Conservation (phyloP, 768 basidiomycete genomes). For the Leucocoprinus birnbaumii region DNA sequence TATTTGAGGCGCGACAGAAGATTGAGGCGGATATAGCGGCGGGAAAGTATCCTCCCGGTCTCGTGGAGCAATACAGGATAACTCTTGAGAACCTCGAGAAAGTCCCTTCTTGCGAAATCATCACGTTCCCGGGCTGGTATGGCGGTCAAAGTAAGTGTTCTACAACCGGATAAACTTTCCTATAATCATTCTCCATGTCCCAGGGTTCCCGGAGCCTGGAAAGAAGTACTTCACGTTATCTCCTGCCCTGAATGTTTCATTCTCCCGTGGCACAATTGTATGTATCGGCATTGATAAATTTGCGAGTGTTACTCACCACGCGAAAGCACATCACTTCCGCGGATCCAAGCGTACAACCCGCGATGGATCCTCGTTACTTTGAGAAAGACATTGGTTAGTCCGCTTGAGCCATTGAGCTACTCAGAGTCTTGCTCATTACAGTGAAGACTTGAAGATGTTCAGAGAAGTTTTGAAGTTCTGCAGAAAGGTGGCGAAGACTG, state of each 20-base stretch:
- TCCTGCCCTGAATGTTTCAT: constrained; percentile 8
- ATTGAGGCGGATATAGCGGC: constrained; percentile 21
- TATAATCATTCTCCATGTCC: neutral
- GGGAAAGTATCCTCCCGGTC: constrained; percentile 24
- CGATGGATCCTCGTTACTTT: neutral
- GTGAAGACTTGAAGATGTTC: neutral
- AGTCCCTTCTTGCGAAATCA: constrained; percentile 23
- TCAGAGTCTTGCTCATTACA: neutral
- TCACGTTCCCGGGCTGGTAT: constrained; percentile 19
- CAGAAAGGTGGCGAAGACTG: neutral
- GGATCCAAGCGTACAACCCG: neutral
- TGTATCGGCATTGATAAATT: neutral
- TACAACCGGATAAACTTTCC: neutral
- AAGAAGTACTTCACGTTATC: constrained; percentile 11
- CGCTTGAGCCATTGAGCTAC: neutral
- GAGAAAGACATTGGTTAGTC: neutral
- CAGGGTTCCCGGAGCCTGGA: constrained; percentile 10
- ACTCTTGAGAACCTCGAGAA: constrained; percentile 27
- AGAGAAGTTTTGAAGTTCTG: neutral
- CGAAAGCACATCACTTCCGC: too few relatives aligned
- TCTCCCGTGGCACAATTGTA: constrained; percentile 14
- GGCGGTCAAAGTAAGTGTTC: neutral
- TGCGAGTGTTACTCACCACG: neutral
- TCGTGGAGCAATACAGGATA: constrained; percentile 37
- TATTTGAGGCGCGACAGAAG: constrained; percentile 20